Conservation (phyloP, 1,284 basidiomycete genomes). For the Inonotus hispidus region DNA sequence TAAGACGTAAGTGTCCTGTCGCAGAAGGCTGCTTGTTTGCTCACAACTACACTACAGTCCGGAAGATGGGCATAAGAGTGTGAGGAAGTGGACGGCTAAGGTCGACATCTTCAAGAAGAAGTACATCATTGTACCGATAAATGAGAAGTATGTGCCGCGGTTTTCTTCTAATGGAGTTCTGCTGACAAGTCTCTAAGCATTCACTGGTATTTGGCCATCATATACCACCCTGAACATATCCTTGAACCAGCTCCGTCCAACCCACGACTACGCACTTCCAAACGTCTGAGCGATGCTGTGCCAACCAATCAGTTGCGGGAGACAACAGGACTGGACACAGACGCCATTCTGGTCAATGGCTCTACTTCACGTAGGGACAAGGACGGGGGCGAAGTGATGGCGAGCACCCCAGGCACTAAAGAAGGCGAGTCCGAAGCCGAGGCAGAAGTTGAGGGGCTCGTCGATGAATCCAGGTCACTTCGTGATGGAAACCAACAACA, state of each 20-base stretch:
- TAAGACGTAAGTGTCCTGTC: constrained; percentile 47
- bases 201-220: constrained; percentile 97
- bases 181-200: constrained; percentile 42
- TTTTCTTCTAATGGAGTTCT: constrained; percentile 4
- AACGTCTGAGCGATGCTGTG: background rate
- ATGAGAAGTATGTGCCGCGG: constrained; percentile 77
- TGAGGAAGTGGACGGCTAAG: constrained; percentile 92
- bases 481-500: background rate
- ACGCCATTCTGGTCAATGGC: background rate
- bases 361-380: background rate
- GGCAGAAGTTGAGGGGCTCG: background rate
- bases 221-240: constrained; percentile 74
- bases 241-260: constrained; percentile 40
- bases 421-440: background rate
- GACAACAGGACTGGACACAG: background rate
- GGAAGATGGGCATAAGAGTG: constrained; percentile 73
- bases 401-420: background rate
- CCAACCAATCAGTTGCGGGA: background rate
- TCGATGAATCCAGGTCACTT: background rate
- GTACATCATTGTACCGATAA: constrained; percentile 93
- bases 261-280: constrained; percentile 10
- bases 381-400: background rate
- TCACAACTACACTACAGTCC: constrained; percentile 32
- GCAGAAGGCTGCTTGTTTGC: background rate
- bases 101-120: constrained; percentile 87